Evolutionary conservation across 2,329 filamentous ascomycete genomes (phyloP), one percentile per base, ranked within the genome.

Genomic region (Septoria petroselini): DNA sequence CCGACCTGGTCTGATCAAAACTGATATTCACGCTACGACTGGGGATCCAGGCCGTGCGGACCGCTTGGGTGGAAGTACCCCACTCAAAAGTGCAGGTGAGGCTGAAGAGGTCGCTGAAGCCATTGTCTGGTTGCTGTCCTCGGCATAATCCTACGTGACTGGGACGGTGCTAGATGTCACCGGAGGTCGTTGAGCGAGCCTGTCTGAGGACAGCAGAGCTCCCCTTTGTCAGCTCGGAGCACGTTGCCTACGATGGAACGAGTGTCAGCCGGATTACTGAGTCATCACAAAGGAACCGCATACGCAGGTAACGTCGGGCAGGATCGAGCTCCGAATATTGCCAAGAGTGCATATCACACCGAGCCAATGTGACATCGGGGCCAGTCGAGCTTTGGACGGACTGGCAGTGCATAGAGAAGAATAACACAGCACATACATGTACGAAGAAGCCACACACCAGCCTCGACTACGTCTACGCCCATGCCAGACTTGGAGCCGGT

Each of bases 71-170:
- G 55, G 54, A 12, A 54, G 52, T 37, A 56, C 58, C n/a, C 61
- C 61, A 4, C 40, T 65, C 12, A 47, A 53, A 17, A 49, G 62
- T 25, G 47, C 62, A 23, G 62, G 62, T 14, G 54, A 59, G 23
- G 61, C 61, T 30, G 53, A 58, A 29, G 60, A 62, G 40, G 59
- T 61, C 8, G 62, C 58, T n/a, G 58, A 62, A 48, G 61, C 62
- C 19, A 61, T 63, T 34, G 37, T 63, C 6, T 65, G 61, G 61
- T 38, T 63, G 17, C 40, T 59, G 4, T 58, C 53, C n/a, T 48
- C 55, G 4, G 48, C 53, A 17, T 49, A 48, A 7, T 56, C 56
- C 3, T 60, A 58, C 31, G 53, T 58, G 3, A 58, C 56, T n/a
- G 58, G 58, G 17, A 43, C 55, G 4, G 42, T 58, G 18, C 41